Percentiles rank a stretch among this genome's conserved stretches.
Evolutionary conservation across 768 basidiomycete species (phyloP).

Genomic region (Brasilioporus rufonigricans): DNA sequence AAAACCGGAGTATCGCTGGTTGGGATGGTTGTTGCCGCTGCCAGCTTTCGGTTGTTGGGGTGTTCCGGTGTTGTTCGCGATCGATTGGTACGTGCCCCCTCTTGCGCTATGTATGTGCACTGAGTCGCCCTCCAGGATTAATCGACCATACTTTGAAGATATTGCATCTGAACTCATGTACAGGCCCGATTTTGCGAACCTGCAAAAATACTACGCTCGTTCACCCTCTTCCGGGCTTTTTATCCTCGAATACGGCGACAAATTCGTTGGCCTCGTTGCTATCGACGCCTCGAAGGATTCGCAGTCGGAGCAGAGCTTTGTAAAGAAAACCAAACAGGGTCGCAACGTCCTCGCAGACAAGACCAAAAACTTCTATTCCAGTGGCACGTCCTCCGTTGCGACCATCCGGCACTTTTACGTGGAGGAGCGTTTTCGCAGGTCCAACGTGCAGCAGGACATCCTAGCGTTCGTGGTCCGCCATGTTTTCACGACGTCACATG

Average conservation of each 20-base stretch:
- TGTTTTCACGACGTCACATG: constrained; percentile 48
- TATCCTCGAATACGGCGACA: constrained; percentile 58
- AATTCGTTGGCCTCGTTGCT: constrained; percentile 67
- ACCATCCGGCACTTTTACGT: constrained; percentile 74
- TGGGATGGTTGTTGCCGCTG: constrained; percentile 57
- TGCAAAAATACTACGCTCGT: constrained; percentile 54
- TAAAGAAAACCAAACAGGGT: constrained; percentile 22
- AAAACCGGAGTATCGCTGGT: constrained; percentile 36
- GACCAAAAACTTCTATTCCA: constrained; percentile 20
- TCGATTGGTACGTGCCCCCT: constrained; percentile 59
- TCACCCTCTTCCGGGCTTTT: constrained; percentile 67
- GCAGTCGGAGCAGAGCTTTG: constrained; percentile 27
- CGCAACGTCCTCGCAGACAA: constrained; percentile 5
- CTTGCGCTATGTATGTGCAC: neutral
- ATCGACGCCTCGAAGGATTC: constrained; percentile 58
- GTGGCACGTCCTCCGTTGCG: constrained; percentile 48
- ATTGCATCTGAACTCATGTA: constrained; percentile 50
- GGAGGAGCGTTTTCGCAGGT: constrained; percentile 57
- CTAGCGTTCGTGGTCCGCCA: constrained; percentile 55
- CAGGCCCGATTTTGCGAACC: constrained; percentile 52
- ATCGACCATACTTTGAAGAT: constrained; percentile 67
- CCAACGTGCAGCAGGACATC: constrained; percentile 63
- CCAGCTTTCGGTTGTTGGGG: constrained; percentile 64
- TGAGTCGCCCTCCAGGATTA: constrained; percentile 47
- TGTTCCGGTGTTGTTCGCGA: constrained; percentile 59